These are phyloP conservation scores for Xylaria sp. DNA, from an alignment of 2,329 filamentous ascomycete genomes.

Conservation along the genomic window DNA sequence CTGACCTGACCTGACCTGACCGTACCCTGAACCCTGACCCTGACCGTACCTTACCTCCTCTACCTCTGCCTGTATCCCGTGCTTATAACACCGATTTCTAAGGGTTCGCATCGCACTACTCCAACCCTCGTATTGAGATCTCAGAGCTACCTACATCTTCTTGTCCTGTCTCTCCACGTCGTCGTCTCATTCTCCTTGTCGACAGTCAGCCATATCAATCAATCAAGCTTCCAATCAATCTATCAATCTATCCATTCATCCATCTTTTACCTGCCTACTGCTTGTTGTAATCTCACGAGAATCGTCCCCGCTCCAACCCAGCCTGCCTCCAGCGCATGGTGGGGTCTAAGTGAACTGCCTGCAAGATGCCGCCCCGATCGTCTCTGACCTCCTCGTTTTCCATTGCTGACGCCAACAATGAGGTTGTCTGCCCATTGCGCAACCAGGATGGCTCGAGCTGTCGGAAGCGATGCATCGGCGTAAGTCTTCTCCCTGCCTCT, in stretches of 20 bases:
- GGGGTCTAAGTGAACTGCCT: slow-evolving; percentile 38
- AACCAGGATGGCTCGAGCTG: slow-evolving; percentile 97
- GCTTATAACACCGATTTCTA: slow-evolving; percentile 16
- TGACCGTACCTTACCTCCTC: too few relatives aligned
- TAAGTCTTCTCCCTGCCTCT: slow-evolving; percentile 53
- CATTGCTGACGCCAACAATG: slow-evolving; percentile 85
- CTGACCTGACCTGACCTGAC: too few relatives aligned
- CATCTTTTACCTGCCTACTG: not conserved
- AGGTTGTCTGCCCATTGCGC: slow-evolving; percentile 91
- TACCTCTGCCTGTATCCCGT: not conserved
- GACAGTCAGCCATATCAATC: not conserved
- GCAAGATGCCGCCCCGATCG: slow-evolving; percentile 82
- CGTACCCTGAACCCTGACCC: too few relatives aligned
- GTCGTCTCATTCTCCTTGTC: not conserved
- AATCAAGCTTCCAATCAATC: slow-evolving; percentile 12
- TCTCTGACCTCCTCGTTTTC: slow-evolving; percentile 86
- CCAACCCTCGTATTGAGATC: slow-evolving; percentile 17
- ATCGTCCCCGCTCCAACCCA: slow-evolving; percentile 34
- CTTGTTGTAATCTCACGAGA: slow-evolving; percentile 24
- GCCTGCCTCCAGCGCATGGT: slow-evolving; percentile 44
- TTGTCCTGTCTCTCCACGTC: not conserved
- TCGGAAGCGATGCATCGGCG: slow-evolving; percentile 94
- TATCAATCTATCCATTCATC: slow-evolving; percentile 9
- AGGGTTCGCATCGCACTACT: slow-evolving; percentile 20
- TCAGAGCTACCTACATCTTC: not conserved